A percentile compares a stretch with the other conserved stretches of the same genome.
Conservation (phyloP, 2,329 filamentous ascomycete genomes). For the Daldinia eschscholtzii region DNA sequence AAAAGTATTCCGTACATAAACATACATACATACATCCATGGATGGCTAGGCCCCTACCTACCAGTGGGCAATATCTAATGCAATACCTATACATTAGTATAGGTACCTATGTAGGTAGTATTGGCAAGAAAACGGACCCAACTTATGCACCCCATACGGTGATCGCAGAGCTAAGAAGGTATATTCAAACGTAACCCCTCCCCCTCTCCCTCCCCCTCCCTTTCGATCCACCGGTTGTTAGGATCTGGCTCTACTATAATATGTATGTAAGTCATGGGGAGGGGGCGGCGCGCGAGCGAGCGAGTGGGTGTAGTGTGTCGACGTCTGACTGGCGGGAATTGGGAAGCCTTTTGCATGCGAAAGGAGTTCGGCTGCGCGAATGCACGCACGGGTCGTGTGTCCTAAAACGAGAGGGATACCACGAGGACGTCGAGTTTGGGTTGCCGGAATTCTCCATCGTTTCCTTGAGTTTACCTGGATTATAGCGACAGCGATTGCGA, state of each 20-base stretch:
- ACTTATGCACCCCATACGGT: constrained; percentile 22
- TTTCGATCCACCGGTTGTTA: neutral
- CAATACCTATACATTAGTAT: too few species aligned
- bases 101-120: too few species aligned
- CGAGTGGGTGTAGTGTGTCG: neutral
- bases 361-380: constrained; percentile 14
- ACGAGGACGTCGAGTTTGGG: constrained; percentile 17
- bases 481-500: constrained; percentile 3
- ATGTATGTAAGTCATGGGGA: constrained; percentile 12
- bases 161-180: constrained; percentile 5
- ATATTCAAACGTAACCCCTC: neutral
- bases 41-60: neutral
- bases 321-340: constrained; percentile 3
- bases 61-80: too few species aligned
- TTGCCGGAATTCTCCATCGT: neutral
- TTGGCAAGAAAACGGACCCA: neutral
- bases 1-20: constrained; percentile 8
- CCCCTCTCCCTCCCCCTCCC: neutral
- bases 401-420: constrained; percentile 23
- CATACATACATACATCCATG: neutral
- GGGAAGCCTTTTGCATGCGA: neutral
- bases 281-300: too few species aligned
- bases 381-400: constrained; percentile 17
- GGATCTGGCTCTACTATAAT: neutral
- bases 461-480: neutral